Conservation (phyloP, 1,139 yeast genomes). For the Debaryomycetaceae sp. region DNA sequence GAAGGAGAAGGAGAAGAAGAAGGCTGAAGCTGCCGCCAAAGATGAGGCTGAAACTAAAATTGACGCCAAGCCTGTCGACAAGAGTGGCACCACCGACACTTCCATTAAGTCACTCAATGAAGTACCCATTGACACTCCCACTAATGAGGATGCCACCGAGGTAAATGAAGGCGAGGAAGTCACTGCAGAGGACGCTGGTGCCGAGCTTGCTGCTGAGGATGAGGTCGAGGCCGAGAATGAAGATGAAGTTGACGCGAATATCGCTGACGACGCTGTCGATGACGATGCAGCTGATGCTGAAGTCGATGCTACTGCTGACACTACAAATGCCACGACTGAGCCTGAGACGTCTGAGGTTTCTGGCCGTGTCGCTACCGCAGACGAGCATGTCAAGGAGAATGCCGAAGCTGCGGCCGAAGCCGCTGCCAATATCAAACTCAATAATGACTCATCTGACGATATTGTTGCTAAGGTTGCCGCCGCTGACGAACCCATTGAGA, state of each 20-base stretch:
- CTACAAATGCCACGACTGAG: conserved; percentile 9
- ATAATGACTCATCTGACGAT: too few species aligned
- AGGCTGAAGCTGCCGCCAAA: conserved; percentile 13
- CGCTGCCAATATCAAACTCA: too few species aligned
- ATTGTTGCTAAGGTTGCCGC: conserved; percentile 8
- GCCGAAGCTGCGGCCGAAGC: too few species aligned
- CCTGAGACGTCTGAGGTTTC: conserved; percentile 11
- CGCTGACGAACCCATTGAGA: conserved; percentile 27
- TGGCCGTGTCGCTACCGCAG: too few species aligned
- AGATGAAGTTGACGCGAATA: conserved; percentile 13
- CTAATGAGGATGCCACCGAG: conserved; percentile 11
- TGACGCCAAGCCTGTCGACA: conserved; percentile 10
- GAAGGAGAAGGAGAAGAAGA: conserved; percentile 16
- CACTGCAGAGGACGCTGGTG: conserved; percentile 11
- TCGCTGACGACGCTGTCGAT: conserved; percentile 1
- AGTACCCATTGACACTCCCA: conserved; percentile 13
- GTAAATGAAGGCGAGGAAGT: conserved; percentile 16
- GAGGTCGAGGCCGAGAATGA: conserved; percentile 7
- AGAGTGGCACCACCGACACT: conserved; percentile 6
- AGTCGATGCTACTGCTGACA: conserved; percentile 1
- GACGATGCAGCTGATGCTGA: conserved; percentile 6
- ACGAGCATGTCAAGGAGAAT: too few species aligned
- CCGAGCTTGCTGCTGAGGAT: conserved; percentile 13
- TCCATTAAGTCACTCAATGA: conserved; percentile 11
- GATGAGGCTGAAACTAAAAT: conserved; percentile 10